phyloP scores from a whole-genome alignment of 495 filamentous ascomycete genomes.

The Schizothecium vesticola region DNA sequence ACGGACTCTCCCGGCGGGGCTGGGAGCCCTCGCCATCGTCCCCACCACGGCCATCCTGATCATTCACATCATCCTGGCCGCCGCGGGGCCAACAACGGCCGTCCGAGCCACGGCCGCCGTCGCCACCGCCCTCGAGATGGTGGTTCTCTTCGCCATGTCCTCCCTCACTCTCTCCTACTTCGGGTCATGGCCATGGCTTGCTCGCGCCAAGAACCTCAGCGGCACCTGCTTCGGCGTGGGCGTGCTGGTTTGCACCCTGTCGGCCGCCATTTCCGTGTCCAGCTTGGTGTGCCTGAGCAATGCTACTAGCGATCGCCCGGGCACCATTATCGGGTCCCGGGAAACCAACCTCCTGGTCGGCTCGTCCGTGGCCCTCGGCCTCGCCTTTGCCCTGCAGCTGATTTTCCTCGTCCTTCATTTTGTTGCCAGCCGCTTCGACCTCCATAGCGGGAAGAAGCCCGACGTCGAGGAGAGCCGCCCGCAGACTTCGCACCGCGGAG shows the following conservation, averaged over 20 bases:
- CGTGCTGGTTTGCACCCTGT: conserved; percentile 32
- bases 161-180: conserved; percentile 25
- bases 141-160: conserved; percentile 28
- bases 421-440: conserved; percentile 23
- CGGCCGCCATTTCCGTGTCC: conserved; percentile 36
- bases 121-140: conserved; percentile 31
- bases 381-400: conserved; percentile 37
- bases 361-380: conserved; percentile 35
- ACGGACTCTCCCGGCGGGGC: conserved; percentile 26
- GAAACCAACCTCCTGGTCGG: conserved; percentile 32
- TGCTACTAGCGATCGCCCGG: conserved; percentile 18
- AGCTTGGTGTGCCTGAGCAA: conserved; percentile 34
- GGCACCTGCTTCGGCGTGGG: conserved; percentile 33
- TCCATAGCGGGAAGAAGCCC: conserved; percentile 3
- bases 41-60: conserved; percentile 37
- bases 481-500: conserved; percentile 21
- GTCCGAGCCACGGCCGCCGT: conserved; percentile 32
- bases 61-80: conserved; percentile 33
- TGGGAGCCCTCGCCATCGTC: conserved; percentile 35
- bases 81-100: conserved; percentile 18
- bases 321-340: conserved; percentile 28
- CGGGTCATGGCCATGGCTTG: conserved; percentile 14
- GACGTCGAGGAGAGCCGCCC: conserved; percentile 25
- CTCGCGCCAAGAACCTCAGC: conserved; percentile 18
- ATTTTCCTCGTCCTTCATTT: conserved; percentile 38